Percentiles rank a stretch among this genome's conserved stretches.
phyloP scores from a whole-genome alignment of 2,329 filamentous ascomycete genomes.

The Cladosporium sphaerospermum region DNA sequence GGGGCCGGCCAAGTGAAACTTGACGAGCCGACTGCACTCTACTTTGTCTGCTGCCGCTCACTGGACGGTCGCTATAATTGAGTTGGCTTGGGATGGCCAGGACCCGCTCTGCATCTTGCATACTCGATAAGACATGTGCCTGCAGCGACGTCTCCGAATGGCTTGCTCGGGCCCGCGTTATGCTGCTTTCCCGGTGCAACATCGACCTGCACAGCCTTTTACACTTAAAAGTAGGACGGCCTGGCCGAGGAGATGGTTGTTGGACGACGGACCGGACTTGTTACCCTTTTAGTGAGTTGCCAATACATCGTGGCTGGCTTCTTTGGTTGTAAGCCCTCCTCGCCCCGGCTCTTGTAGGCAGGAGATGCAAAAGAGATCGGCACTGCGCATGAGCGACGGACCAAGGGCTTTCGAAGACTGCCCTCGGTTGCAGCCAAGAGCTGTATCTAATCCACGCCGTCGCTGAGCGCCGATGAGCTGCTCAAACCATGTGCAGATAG shows the following conservation, averaged over 20 bases:
- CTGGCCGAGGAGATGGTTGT: neutral
- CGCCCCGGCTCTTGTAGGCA: conserved; percentile 4
- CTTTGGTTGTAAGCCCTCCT: conserved; percentile 3
- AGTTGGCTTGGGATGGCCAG: neutral
- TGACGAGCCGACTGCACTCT: neutral
- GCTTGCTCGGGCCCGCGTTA: neutral
- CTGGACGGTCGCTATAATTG: conserved; percentile 1
- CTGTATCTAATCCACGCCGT: conserved; percentile 4
- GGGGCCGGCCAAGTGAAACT: conserved; percentile 7
- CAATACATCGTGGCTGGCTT: conserved; percentile 2
- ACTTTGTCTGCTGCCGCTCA: neutral
- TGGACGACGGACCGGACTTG: neutral
- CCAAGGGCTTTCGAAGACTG: neutral
- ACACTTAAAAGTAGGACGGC: neutral
- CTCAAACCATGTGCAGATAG: neutral
- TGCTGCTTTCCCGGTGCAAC: too few relatives aligned
- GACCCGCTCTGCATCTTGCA: neutral
- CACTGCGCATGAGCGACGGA: neutral
- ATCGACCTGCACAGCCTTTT: neutral
- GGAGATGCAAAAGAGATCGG: conserved; percentile 1
- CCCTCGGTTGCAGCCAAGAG: conserved; percentile 1
- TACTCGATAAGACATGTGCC: conserved; percentile 7
- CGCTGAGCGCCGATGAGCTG: neutral
- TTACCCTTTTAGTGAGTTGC: neutral
- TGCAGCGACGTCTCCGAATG: conserved; percentile 1